Percentiles rank a stretch among this genome's conserved stretches.
These are phyloP conservation scores for Suhomyces terraborum DNA, from an alignment of 1,139 yeast genomes.

Conservation along the genomic window DNA sequence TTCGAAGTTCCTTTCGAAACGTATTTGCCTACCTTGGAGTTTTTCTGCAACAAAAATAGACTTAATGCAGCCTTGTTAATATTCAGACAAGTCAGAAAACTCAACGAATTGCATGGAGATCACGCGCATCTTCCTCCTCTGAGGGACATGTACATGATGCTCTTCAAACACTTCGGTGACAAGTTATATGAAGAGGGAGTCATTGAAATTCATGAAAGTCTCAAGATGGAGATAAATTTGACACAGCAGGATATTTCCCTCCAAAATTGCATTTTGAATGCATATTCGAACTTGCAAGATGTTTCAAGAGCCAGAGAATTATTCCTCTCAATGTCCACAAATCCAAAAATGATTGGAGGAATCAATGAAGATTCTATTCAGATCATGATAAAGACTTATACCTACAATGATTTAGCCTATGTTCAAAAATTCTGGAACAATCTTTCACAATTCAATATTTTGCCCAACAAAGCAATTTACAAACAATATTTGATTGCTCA, in stretches of 20 bases:
- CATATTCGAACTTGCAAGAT: constrained; percentile 66
- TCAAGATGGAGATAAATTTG: constrained; percentile 65
- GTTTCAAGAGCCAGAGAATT: constrained; percentile 60
- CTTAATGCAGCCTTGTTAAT: constrained; percentile 67
- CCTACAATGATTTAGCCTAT: constrained; percentile 58
- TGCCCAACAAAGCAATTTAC: constrained; percentile 58
- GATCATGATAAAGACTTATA: constrained; percentile 69
- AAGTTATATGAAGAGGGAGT: constrained; percentile 68
- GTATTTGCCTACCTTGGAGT: constrained; percentile 61
- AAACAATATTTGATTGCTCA: constrained; percentile 71
- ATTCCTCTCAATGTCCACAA: constrained; percentile 59
- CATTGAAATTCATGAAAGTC: constrained; percentile 60
- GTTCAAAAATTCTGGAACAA: constrained; percentile 68
- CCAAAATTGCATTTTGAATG: constrained; percentile 65
- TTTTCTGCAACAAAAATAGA: constrained; percentile 57
- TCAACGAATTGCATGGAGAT: constrained; percentile 56
- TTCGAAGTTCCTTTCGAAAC: constrained; percentile 62
- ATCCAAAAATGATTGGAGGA: constrained; percentile 51
- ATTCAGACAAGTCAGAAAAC: constrained; percentile 61
- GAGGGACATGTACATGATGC: constrained; percentile 60
- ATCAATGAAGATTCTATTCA: constrained; percentile 70
- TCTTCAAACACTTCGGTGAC: constrained; percentile 65
- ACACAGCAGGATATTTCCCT: constrained; percentile 57
- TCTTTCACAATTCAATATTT: constrained; percentile 53
- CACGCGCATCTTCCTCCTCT: constrained; percentile 57